A percentile compares a stretch with the other conserved stretches of the same genome.
Evolutionary conservation across 768 basidiomycete genomes (phyloP).

Genomic region (Hortiboletus flavorubellus): DNA sequence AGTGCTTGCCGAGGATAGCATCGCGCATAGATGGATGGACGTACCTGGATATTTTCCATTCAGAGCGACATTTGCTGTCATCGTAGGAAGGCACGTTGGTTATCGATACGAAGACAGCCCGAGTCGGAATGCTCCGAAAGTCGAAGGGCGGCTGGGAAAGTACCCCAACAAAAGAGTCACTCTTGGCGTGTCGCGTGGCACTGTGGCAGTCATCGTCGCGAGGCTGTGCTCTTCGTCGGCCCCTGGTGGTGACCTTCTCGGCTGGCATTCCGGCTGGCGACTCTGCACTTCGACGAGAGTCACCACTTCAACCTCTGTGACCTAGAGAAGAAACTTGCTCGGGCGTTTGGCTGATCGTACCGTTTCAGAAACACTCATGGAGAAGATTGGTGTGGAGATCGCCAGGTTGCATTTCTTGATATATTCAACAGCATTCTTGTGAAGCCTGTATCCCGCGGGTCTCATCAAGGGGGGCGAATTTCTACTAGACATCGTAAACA

Average conservation of each 20-base stretch:
- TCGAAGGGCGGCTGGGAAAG: too few species aligned
- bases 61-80: constrained; percentile 5
- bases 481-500: background rate
- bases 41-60: constrained; percentile 23
- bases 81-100: background rate
- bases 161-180: too few species aligned
- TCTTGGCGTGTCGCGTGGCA: too few species aligned
- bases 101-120: background rate
- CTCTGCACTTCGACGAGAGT: too few species aligned
- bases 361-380: constrained; percentile 66
- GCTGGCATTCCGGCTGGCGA: too few species aligned
- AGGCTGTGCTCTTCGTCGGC: too few species aligned
- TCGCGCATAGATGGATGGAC: background rate
- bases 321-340: background rate
- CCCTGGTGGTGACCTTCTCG: too few species aligned
- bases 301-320: constrained; percentile 27
- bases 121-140: too few species aligned
- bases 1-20: background rate
- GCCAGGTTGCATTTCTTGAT: constrained; percentile 87
- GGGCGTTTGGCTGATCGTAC: background rate
- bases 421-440: constrained; percentile 56
- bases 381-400: constrained; percentile 76
- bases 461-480: background rate
- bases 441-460: too few species aligned
- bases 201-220: too few species aligned